Evolutionary conservation across 495 filamentous ascomycete genomes (phyloP).

Genomic region (Penicillium turbatum): DNA sequence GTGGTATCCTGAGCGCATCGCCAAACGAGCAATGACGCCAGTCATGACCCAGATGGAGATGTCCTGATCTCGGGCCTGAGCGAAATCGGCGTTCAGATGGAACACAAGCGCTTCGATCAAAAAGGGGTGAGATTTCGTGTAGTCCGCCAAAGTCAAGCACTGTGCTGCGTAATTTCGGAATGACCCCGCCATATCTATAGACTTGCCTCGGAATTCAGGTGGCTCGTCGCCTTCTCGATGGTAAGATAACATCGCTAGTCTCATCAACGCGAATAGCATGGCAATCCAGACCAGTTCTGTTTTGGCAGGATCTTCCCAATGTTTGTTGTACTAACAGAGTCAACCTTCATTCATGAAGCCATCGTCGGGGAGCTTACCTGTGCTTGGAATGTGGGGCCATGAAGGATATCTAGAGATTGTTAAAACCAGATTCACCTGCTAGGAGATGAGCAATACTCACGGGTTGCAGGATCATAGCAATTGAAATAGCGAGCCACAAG

Average conservation of each 20-base stretch:
- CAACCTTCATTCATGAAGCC: background rate
- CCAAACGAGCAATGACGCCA: constrained; percentile 75
- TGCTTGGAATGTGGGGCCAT: constrained; percentile 79
- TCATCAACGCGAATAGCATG: constrained; percentile 81
- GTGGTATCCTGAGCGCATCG: constrained; percentile 95
- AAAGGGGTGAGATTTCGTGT: constrained; percentile 77
- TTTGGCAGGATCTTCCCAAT: constrained; percentile 81
- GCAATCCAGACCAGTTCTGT: constrained; percentile 86
- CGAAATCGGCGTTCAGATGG: constrained; percentile 77
- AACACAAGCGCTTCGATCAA: constrained; percentile 88
- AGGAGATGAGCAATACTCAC: constrained; percentile 34
- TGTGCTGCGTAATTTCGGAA: constrained; percentile 82
- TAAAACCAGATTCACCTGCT: constrained; percentile 27
- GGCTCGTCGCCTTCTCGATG: constrained; percentile 87
- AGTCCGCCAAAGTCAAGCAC: constrained; percentile 82
- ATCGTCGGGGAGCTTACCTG: constrained; percentile 32
- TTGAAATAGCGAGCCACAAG: constrained; percentile 72
- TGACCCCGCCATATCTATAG: constrained; percentile 70
- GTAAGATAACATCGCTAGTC: constrained; percentile 88
- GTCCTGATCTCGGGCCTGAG: constrained; percentile 74
- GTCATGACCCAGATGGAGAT: constrained; percentile 76
- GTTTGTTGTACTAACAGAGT: constrained; percentile 62
- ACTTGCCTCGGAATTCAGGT: constrained; percentile 67
- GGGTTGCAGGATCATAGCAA: constrained; percentile 67
- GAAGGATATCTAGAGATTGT: constrained; percentile 65